Base-by-base conservation (phyloP, 2,329 filamentous ascomycete genomes). In the Cladosporium sp. region DNA sequence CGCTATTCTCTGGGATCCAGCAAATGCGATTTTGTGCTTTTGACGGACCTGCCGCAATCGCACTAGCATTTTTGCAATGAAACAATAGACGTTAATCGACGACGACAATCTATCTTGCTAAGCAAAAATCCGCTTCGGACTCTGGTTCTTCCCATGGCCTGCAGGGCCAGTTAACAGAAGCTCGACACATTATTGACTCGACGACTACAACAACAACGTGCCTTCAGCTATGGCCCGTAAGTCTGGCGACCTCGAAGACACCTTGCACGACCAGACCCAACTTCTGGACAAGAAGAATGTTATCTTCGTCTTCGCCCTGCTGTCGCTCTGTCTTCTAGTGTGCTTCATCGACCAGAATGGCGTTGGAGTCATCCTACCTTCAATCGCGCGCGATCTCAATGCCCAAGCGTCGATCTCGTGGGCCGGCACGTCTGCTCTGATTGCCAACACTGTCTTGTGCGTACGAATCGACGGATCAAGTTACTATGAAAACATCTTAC, bases 301-400 rank as follows among this genome's bases (percentile, higher is more conserved):
- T 4, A 63, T 85, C 12, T 69, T 81, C 50, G 84, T 87, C 53
- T 86, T 88, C 66, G 73, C 75, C 6, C 81, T 81, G 3, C 76
- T 88, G 12, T 80, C 85, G 1, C 76, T 84, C 16, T 82, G 83
- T 0, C 75, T 88, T 7, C 74, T 87, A 18, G 83, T 88, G 35
- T 81, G 80, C 14, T 86, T 84, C 67, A 82, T 85, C 62, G 85
- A 88, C 71, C 84, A 87, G 68, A 86, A 86, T 73, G 82, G 83
- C 44, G 83, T 88, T 64, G 82, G 78, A 70, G 74, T 79, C 65
- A 65, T 78, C 67, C 67, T 79, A 55, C 71, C 77, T 12, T 72
- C 74, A 14, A 78, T 80, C 28, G 76, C 74, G 14, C 69, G 70
- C n/a, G 76, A 78, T 21, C 69, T 80, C 2, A 64, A 78, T 74